Evolutionary conservation across 2,329 filamentous ascomycete genomes (phyloP), one percentile per base, ranked within the genome.

Genomic region (Monosporascus sp.): DNA sequence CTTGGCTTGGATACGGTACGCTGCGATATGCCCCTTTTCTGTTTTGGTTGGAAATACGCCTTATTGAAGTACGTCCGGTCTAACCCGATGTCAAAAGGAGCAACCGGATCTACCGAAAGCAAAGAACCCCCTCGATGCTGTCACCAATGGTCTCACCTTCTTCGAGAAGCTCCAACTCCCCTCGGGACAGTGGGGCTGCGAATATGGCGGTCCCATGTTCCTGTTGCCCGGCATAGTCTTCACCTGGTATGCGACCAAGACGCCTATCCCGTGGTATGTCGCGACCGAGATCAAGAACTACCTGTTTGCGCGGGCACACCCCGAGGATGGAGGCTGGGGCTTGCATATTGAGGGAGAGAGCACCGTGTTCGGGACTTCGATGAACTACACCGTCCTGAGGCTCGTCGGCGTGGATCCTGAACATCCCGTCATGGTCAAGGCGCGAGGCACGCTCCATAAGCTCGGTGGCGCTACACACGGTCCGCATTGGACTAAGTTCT

Each of bases 141-240:
- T 90, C 3, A 77, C 80, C 54, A 99, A 99, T 73, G 91, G 88
- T 38, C 79, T 97, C 51, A 76, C 82, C 3, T 97, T 96, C 76
- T 96, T 95, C 74, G 89, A 92, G 53, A 82, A 93, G 57, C 81
- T 97, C 24, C 94, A 99, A 69, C 79, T 97, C 1, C 84, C 87
- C 15, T 87, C 90, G 1, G 94, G 94, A 5, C 90, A 97, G 66
- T 99, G 94, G 94, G 94, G 80, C 5, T 97, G 93, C 74, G 94
- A 99, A 69, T 99, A 99, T 73, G 94, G 94, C 51, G 94, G 94
- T 0, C 94, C 94, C 4, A 93, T 97, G 89, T 99, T 99, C 67
- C 81, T 97, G 39, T 77, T 97, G 1, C 90, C 93, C 0, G 90
- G 93, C 45, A 69, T 96, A 22, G 84, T 97, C 56, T 84, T 96